phyloP scores from a whole-genome alignment of 208 protist species.

The Acanthamoeba lenticulata region DNA sequence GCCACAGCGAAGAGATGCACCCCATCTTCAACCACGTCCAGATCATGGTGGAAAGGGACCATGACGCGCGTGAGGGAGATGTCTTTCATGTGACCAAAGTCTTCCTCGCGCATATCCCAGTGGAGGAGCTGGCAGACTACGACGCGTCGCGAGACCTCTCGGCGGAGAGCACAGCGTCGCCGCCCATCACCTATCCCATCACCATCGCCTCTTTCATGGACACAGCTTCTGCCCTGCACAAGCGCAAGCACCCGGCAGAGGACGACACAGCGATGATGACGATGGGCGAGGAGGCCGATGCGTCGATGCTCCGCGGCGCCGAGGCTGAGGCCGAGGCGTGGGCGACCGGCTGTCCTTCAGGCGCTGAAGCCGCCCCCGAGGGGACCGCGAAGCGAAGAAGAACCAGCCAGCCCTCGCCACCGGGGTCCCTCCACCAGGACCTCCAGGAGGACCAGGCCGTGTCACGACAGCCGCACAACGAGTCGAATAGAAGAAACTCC shows the following conservation, averaged over 20 bases:
- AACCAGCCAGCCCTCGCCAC: no score
- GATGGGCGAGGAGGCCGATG: no score
- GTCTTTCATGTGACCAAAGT: neutral
- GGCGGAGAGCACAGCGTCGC: neutral
- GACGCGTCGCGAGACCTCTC: neutral
- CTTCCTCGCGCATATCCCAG: neutral
- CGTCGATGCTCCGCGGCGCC: no score
- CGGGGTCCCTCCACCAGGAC: no score
- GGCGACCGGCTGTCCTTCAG: no score
- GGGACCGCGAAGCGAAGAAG: no score
- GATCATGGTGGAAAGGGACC: neutral
- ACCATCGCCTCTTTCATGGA: slow-evolving; percentile 29
- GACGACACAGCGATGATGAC: neutral
- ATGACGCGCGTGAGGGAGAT: neutral
- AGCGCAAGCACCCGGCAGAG: neutral
- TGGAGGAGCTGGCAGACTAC: neutral
- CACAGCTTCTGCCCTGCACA: neutral
- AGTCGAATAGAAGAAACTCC: no score
- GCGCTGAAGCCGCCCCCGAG: no score
- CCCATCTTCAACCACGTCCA: slow-evolving; percentile 41
- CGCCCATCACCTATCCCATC: slow-evolving; percentile 19
- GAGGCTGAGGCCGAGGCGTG: no score
- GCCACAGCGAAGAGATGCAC: neutral
- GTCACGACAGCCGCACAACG: no score
- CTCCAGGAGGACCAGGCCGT: no score